These are phyloP conservation scores for Clarireedia hainanense DNA, from an alignment of 2,329 filamentous ascomycete genomes.

Conservation along the genomic window DNA sequence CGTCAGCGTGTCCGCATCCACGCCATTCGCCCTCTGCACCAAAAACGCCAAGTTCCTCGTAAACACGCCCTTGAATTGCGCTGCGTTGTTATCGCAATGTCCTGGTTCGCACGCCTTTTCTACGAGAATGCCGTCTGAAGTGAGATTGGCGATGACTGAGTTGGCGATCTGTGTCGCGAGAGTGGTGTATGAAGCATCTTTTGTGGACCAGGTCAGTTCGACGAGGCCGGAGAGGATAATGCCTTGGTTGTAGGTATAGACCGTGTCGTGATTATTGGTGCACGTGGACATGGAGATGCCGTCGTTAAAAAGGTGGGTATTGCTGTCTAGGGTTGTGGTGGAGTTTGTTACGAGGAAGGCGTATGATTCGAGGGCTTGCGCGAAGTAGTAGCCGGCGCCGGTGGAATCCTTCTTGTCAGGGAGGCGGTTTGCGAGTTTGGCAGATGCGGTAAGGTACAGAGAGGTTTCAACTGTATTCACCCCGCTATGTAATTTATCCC, in stretches of 20 bases:
- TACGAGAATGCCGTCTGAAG: constrained; percentile 40
- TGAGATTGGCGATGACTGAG: constrained; percentile 41
- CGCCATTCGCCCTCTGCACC: constrained; percentile 30
- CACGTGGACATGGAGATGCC: constrained; percentile 41
- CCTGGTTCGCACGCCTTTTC: constrained; percentile 44
- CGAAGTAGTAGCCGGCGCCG: constrained; percentile 44
- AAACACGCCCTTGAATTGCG: constrained; percentile 69
- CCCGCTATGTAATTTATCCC: constrained; percentile 44
- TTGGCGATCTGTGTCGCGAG: constrained; percentile 47
- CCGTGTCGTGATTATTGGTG: constrained; percentile 36
- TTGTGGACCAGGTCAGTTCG: constrained; percentile 48
- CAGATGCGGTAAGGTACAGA: constrained; percentile 46
- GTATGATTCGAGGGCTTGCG: constrained; percentile 43
- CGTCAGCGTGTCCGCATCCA: background rate
- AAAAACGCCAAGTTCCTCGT: constrained; percentile 55
- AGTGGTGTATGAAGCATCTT: constrained; percentile 30
- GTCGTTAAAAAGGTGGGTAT: constrained; percentile 43
- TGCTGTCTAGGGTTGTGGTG: constrained; percentile 40
- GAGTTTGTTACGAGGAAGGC: constrained; percentile 39
- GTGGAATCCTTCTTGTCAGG: constrained; percentile 36
- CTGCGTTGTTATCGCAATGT: constrained; percentile 37
- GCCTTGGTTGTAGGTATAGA: constrained; percentile 53
- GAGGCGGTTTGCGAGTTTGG: constrained; percentile 47
- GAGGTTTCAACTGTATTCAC: constrained; percentile 52
- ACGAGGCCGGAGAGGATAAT: constrained; percentile 51